These are phyloP conservation scores for Mycena galopus DNA, from an alignment of 768 basidiomycete species.

Conservation along the genomic window DNA sequence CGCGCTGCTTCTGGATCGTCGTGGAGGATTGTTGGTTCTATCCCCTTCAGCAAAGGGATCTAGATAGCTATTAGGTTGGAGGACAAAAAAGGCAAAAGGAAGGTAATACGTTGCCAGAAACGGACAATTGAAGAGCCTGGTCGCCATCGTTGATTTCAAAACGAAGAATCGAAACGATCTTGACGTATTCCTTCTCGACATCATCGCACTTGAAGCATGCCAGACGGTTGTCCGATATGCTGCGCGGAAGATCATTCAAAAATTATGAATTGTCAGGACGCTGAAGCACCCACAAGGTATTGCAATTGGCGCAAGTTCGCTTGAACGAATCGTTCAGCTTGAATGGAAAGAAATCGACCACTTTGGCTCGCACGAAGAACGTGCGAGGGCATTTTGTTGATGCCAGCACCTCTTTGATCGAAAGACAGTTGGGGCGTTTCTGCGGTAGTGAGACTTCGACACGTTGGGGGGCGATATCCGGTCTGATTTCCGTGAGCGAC, in stretches of 20 bases:
- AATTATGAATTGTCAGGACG: too few relatives aligned
- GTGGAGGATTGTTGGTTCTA: conserved; percentile 58
- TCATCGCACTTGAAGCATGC: conserved; percentile 68
- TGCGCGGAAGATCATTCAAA: conserved; percentile 40
- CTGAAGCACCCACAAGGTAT: conserved; percentile 56
- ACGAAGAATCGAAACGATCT: conserved; percentile 62
- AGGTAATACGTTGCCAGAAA: conserved; percentile 59
- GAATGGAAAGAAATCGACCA: conserved; percentile 69
- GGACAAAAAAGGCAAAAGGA: neutral
- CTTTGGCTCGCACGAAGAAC: conserved; percentile 62
- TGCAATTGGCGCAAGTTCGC: conserved; percentile 66
- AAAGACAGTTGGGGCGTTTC: neutral
- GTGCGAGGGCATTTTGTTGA: conserved; percentile 49
- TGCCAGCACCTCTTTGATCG: conserved; percentile 49
- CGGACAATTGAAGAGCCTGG: conserved; percentile 58
- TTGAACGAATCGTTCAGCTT: conserved; percentile 61
- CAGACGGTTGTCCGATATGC: conserved; percentile 56
- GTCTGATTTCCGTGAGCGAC: neutral
- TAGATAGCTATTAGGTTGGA: conserved; percentile 35
- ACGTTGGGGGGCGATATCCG: neutral
- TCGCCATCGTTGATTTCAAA: conserved; percentile 66
- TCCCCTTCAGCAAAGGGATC: conserved; percentile 59
- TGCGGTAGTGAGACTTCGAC: neutral
- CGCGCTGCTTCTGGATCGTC: conserved; percentile 53
- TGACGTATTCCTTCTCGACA: conserved; percentile 62